Base-by-base conservation (phyloP, 2,329 filamentous ascomycete species). In the Orbilia quercus region DNA sequence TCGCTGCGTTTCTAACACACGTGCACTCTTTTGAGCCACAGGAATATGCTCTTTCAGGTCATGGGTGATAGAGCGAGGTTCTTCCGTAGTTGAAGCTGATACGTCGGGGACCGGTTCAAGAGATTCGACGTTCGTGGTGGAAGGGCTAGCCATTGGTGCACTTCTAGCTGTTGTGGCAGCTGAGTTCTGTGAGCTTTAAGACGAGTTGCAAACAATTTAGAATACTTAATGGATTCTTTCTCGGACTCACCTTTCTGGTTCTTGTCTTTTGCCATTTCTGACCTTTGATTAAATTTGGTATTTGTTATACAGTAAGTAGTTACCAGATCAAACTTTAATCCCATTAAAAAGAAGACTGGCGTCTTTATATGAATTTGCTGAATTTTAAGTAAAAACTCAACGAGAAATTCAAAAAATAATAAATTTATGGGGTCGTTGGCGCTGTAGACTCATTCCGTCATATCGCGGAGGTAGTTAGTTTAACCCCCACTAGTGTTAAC, bases 211-310 rank as follows among this genome's bases (percentile, higher is more conserved):
- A 14, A 6, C n/a, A n/a, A n/a, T n/a, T n/a, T n/a, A n/a, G n/a
- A n/a, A n/a, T n/a, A n/a, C n/a, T n/a, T n/a, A n/a, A n/a, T n/a
- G n/a, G n/a, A n/a, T n/a, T n/a, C n/a, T n/a, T 5, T 1, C 9
- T 4, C n/a, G 7, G 16, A 28, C 38, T 28, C 7, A 57, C 53
- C 53, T 28, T 57, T 57, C 18, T 57, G 53, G n/a, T 28, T 57
- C 20, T 57, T 57, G 23, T 57, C 53, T 42, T 57, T 57, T 57
- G 53, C 36, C 53, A 57, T 57, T 57, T 36, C 31, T 18, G 53
- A 57, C 28, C 44, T 28, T 57, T 57, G 9, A 57, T 31, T 6
- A 57, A 57, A 12, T 14, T 34, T 2, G 9, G n/a, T n/a, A n/a
- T n/a, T n/a, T n/a, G n/a, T n/a, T n/a, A n/a, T n/a, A n/a, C n/a